These are phyloP conservation scores for Tricholoma sp. DNA, from an alignment of 768 basidiomycete species.

Conservation along the genomic window DNA sequence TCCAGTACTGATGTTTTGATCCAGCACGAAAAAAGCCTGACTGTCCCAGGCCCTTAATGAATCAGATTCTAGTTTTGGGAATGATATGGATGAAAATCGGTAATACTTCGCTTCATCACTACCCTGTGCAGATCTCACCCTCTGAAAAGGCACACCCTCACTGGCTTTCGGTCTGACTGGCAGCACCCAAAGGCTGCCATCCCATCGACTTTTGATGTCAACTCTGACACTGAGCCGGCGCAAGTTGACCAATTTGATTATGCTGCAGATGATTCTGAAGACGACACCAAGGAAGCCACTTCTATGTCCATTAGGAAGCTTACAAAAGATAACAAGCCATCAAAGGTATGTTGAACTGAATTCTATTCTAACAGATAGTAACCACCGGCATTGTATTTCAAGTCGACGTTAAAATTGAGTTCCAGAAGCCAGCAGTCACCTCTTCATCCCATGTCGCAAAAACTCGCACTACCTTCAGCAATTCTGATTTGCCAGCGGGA, in stretches of 20 bases:
- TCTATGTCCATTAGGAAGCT: background rate
- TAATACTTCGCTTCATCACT: background rate
- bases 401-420: background rate
- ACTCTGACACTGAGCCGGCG: background rate
- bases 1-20: background rate
- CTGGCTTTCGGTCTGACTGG: background rate
- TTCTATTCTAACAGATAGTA: background rate
- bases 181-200: background rate
- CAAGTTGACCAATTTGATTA: background rate
- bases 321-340: background rate
- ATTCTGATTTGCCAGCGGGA: background rate
- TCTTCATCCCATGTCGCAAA: background rate
- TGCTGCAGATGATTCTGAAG: background rate
- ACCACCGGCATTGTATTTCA: background rate
- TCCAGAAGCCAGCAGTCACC: background rate
- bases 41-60: background rate
- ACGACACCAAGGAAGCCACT: background rate
- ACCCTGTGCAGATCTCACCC: background rate
- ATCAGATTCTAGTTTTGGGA: background rate
- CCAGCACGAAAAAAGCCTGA: background rate
- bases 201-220: background rate
- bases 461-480: background rate
- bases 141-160: background rate
- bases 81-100: background rate
- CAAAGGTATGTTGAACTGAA: background rate